Base-by-base conservation (phyloP, 805 yeast species). In the Hanseniaspora lindneri region DNA sequence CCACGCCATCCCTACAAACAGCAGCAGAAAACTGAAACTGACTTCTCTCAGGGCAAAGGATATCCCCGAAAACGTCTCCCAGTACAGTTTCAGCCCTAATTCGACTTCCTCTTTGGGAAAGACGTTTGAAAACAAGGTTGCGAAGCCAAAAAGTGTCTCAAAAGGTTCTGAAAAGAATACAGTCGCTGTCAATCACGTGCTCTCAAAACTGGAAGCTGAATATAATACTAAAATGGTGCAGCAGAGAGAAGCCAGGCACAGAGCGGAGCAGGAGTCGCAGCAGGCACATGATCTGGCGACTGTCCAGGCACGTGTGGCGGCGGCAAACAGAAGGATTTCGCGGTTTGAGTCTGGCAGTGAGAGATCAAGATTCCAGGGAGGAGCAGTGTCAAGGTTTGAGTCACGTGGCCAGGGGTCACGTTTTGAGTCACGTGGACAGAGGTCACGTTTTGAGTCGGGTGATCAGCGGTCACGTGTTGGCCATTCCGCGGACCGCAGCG, bases 31-130 rank as follows among this genome's bases (percentile, higher is more conserved):
- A 19, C 14, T 33, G 30, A 41, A 41, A 30, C 25, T 29, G 39
- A 24, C 30, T 25, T 8, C 36, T 35, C 13, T 32, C 16, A 32
- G 8, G n/a, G 28, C 29, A 17, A 32, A 29, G 23, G 23, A 35
- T 20, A 28, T 46, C 9, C 49, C 49, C 1, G 39, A 30, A 10
- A 46, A 39, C 33, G 21, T 89, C 0, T 89, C 97, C 1, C 86
- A 85, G 61, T 92, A 97, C 96, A 88, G 87, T 62, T 92, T 92
- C 62, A 84, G 88, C 16, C 82, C 83, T 55, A 96, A 97, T 1
- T 85, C 78, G 59, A 78, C 95, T 0, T 79, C 88, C 39, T 77
- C 82, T 0, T 63, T 88, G 35, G 95, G 87, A 48, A 83, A 82
- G 57, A 69, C 96, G 51, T 67, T 84, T 49, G 71, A 77, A 2